Base-by-base conservation (phyloP, 2,329 filamentous ascomycete genomes). In the Phyllosticta paracitricarpa region DNA sequence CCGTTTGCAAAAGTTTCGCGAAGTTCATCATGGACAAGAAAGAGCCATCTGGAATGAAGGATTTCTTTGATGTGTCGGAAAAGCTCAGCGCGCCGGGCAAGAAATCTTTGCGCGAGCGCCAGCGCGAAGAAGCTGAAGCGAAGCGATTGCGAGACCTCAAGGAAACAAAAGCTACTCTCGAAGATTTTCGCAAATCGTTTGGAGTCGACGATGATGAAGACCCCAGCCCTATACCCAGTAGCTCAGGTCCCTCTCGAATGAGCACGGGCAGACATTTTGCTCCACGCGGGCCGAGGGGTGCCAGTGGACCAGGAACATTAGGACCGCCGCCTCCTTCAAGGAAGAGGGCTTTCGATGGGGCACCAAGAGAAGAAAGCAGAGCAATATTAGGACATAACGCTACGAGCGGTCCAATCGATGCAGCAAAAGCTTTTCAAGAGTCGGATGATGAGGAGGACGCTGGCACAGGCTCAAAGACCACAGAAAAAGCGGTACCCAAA, bases 101-200 rank as follows among this genome's bases (percentile, higher is more conserved):
- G 75, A 89, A 94, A 71, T 95, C 91, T 22, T 82, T 88, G 26
- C 96, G 95, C 72, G 92, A 96, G 76, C 87, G 87, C 68, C 89
- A 95, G 73, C 91, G 89, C 73, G 89, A 89, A 63, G 91, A 96
- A 72, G 89, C 89, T 61, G 91, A 96, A 78, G 91, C 90, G 25
- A 96, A 96, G 77, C 86, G 89, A 63, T 82, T 84, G 67, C 84
- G 90, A 66, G 92, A 96, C 74, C 88, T 88, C 69, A 90, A 88
- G 66, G 92, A 96, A 76, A 95, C 89, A 6, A 89, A 89, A 24
- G 91, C 90, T 25, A 90, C 91, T 0, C 89, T 92, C 73, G 85
- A 91, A 67, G 90, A 93, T 66, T 96, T 96, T 66, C 84, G 94
- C 61, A 93, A 93, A 74, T 91, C 82, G 61, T 89, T 89, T 68